Evolutionary conservation across 176 grass and related monocot species (phyloP).

Genomic region (bread wheat (Triticum aestivum)): DNA sequence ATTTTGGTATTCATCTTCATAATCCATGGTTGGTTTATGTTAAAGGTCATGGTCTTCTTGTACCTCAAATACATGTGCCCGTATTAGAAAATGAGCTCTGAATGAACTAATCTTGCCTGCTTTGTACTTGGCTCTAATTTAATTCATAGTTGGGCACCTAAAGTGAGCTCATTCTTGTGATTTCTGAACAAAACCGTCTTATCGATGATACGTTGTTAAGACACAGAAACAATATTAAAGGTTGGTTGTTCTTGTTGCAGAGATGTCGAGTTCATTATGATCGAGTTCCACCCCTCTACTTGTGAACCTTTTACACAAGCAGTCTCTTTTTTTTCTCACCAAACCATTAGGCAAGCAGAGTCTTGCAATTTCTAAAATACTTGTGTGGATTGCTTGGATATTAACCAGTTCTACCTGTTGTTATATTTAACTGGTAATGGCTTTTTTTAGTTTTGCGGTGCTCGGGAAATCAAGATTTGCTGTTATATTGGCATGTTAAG

Average conservation of each 20-base stretch:
- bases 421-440: constrained; percentile 12
- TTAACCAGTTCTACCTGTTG: constrained; percentile 9
- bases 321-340: neutral
- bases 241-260: neutral
- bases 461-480: constrained; percentile 9
- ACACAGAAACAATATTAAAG: neutral
- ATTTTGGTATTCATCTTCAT: neutral
- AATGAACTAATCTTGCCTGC: neutral
- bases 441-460: neutral
- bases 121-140: neutral
- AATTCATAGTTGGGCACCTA: constrained; percentile 13
- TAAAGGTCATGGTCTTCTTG: neutral
- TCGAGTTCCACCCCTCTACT: neutral
- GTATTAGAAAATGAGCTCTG: neutral
- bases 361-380: neutral
- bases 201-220: neutral
- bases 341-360: neutral
- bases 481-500: neutral
- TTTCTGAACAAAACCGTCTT: neutral
- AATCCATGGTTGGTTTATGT: constrained; percentile 5
- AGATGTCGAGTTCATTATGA: neutral
- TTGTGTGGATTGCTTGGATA: neutral
- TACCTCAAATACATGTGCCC: neutral
- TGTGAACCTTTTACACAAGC: neutral
- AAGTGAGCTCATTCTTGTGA: neutral